A percentile compares a stretch with the other conserved stretches of the same genome.
These are phyloP conservation scores for Parasitella parasitica DNA, from an alignment of 371 early-diverging fungal genomes.

Conservation along the genomic window DNA sequence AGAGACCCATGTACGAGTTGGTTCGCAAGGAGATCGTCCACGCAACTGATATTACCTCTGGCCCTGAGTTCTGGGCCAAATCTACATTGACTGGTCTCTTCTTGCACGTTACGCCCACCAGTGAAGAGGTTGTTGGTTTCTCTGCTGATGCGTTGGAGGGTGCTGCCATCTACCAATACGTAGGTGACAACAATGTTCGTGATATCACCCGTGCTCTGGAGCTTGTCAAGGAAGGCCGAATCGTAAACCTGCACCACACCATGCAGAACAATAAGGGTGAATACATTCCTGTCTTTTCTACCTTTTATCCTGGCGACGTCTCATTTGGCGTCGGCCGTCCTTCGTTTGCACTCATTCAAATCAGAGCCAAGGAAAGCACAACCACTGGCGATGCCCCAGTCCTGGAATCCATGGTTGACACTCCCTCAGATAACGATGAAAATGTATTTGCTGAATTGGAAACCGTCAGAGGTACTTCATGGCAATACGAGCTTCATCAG, in stretches of 20 bases:
- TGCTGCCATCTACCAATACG: constrained; percentile 49
- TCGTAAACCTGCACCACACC: constrained; percentile 37
- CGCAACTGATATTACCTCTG: constrained; percentile 11
- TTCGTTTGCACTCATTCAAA: constrained; percentile 41
- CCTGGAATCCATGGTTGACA: constrained; percentile 11
- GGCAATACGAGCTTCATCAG: constrained; percentile 58
- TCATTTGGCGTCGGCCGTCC: constrained; percentile 26
- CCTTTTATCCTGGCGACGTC: constrained; percentile 49
- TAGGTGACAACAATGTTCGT: constrained; percentile 49
- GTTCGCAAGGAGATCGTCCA: constrained; percentile 30
- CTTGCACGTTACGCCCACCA: constrained; percentile 44
- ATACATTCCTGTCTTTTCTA: constrained; percentile 38
- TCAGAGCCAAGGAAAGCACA: constrained; percentile 21
- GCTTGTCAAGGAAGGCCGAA: constrained; percentile 40
- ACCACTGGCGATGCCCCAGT: not conserved
- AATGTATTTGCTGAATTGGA: constrained; percentile 48
- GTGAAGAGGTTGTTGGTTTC: constrained; percentile 41
- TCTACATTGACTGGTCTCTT: constrained; percentile 55
- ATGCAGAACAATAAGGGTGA: constrained; percentile 50
- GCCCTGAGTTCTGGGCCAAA: constrained; percentile 56
- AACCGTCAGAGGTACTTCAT: constrained; percentile 41
- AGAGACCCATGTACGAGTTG: constrained; percentile 43
- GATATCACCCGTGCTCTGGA: constrained; percentile 46
- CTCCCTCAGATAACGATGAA: constrained; percentile 23
- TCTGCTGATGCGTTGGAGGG: constrained; percentile 44